Evolutionary conservation across 106 monocot genomes (phyloP), one percentile per base, ranked within the genome.

Genomic region (Phalaenopsis equestris): DNA sequence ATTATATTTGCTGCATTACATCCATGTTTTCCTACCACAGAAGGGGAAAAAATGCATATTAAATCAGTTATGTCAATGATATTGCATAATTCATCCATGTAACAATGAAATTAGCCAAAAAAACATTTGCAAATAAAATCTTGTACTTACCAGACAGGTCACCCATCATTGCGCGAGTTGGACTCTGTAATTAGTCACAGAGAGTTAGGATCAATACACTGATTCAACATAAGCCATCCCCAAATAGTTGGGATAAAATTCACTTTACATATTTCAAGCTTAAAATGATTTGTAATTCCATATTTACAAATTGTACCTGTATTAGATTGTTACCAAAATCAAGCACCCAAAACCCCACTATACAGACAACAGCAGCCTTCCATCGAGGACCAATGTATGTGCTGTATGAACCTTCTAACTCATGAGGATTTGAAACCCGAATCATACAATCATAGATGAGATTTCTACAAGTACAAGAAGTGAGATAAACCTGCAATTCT

Each of bases 111-210:
- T 21, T 9, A 12, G 7, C 39, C 70, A 8, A 70, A 39, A 38
- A 38, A 12, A 39, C 3, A 70, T 1, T 30, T 12, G 39, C 6
- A 1, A 38, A 39, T 70, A 39, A 1, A 70, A 10, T 23, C 16
- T 39, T 14, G 38, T 21, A 70, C 70, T 70, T 75, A 92, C 95
- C 92, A 79, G 93, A 87, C 56, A 95, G 84, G 85, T 95, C 95
- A 65, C 90, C 93, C 83, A 95, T 91, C 58, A 95, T 86, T 38
- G 95, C 95, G 68, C 95, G 95, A 61, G 89, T 85, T 42, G 95
- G 95, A 80, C 93, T 89, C 90, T 95, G 72, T 6, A 38, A 23
- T 38, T 12, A 21, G 70, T 38, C 12, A 12, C 14, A 52, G 39
- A 70, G 14, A 38, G 36, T 39, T 14, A 70, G 39, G 39, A 36